These are phyloP conservation scores for Hydrangea macrophylla DNA, from an alignment of 148 eudicot genomes.

Conservation along the genomic window DNA sequence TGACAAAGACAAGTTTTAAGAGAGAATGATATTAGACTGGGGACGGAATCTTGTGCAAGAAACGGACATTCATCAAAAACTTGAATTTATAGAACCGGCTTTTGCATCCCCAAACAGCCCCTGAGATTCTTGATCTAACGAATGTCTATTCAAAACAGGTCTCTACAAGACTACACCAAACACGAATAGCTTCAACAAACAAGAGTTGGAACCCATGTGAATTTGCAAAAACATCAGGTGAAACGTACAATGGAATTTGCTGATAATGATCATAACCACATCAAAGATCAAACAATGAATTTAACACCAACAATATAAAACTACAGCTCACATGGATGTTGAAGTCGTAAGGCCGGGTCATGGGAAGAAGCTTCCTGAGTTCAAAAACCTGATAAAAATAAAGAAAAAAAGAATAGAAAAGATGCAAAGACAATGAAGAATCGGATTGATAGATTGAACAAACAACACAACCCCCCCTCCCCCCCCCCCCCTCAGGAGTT, in stretches of 20 bases:
- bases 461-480: too few species aligned
- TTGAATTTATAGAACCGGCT: too few species aligned
- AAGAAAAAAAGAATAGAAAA: constrained; percentile 18
- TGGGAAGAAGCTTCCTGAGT: constrained; percentile 95
- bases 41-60: too few species aligned
- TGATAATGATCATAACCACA: background rate
- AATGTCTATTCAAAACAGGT: background rate
- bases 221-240: background rate
- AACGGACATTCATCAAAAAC: too few species aligned
- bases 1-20: too few species aligned
- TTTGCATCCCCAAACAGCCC: constrained; percentile 5
- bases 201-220: too few species aligned
- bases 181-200: too few species aligned
- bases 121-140: background rate
- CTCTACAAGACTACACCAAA: background rate
- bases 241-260: background rate
- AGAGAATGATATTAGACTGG: too few species aligned
- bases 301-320: background rate
- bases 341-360: constrained; percentile 80
- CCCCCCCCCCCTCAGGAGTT: too few species aligned
- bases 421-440: background rate
- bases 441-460: too few species aligned
- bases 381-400: constrained; percentile 70
- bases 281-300: background rate
- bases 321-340: constrained; percentile 82